Conservation (phyloP, 2,329 filamentous ascomycete species). For the Ceratocystis harringtonii region DNA sequence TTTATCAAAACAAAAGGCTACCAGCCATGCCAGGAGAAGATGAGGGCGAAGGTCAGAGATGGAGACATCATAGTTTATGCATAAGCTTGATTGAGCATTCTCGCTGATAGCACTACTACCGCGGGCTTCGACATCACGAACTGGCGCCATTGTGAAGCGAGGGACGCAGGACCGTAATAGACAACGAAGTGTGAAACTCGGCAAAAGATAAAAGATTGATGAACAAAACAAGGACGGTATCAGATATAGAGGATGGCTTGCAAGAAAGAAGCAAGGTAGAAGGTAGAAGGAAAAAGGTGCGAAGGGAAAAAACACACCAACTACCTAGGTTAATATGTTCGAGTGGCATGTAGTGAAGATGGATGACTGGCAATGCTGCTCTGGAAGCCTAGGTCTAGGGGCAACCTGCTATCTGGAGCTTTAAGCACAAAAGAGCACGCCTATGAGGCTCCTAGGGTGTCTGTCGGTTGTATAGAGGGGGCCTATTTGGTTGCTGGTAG, state of each 20-base stretch:
- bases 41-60: conserved; percentile 17
- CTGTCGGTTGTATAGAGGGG: no score
- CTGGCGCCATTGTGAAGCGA: conserved; percentile 13
- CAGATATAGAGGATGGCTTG: background rate
- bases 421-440: no score
- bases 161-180: background rate
- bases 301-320: background rate
- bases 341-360: background rate
- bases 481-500: no score
- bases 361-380: background rate
- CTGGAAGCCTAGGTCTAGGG: background rate
- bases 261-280: background rate
- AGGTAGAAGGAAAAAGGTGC: background rate
- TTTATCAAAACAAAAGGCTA: conserved; percentile 20
- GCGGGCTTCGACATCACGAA: conserved; percentile 5
- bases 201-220: background rate
- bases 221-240: background rate
- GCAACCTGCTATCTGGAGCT: no score
- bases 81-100: background rate
- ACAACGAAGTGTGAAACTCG: background rate
- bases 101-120: conserved; percentile 5
- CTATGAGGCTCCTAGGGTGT: no score
- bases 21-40: conserved; percentile 20
- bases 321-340: background rate
- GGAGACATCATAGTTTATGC: background rate